These are phyloP conservation scores for Talaromyces marneffei DNA, from an alignment of 2,329 filamentous ascomycete genomes.

Conservation along the genomic window DNA sequence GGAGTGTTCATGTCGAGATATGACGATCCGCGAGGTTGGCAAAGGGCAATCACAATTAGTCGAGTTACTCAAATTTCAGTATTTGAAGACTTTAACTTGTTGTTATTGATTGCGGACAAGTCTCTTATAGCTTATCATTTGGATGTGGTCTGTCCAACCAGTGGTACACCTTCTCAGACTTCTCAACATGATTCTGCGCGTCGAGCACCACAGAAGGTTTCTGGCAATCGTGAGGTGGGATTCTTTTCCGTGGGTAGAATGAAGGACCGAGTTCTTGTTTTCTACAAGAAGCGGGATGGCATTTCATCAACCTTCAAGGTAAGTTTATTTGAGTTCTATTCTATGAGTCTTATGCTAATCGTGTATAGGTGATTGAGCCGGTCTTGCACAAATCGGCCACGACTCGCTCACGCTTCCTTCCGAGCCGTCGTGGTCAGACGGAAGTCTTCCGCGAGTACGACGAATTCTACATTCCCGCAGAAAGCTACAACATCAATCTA, in stretches of 20 bases:
- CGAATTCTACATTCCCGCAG: constrained; percentile 95
- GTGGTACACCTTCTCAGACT: constrained; percentile 46
- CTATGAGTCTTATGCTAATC: background rate
- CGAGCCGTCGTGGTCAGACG: constrained; percentile 63
- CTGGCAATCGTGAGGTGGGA: constrained; percentile 80
- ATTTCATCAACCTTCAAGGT: constrained; percentile 85
- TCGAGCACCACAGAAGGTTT: constrained; percentile 85
- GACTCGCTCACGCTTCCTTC: constrained; percentile 65
- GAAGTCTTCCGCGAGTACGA: constrained; percentile 98
- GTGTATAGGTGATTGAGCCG: constrained; percentile 72
- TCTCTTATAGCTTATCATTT: constrained; percentile 89
- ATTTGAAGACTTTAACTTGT: constrained; percentile 90
- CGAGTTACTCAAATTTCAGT: constrained; percentile 90
- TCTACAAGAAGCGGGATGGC: constrained; percentile 94
- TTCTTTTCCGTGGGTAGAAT: constrained; percentile 95
- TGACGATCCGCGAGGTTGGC: constrained; percentile 85
- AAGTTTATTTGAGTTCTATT: constrained; percentile 11
- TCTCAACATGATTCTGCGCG: constrained; percentile 62
- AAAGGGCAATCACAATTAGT: constrained; percentile 66
- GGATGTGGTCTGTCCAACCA: constrained; percentile 65
- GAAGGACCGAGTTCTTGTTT: constrained; percentile 91
- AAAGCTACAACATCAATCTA: constrained; percentile 91
- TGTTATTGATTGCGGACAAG: constrained; percentile 85
- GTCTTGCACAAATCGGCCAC: constrained; percentile 89
- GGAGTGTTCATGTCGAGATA: constrained; percentile 88